Evolutionary conservation across 768 basidiomycete species (phyloP), one percentile per base, ranked within the genome.

Genomic region (Filobasidium floriforme): DNA sequence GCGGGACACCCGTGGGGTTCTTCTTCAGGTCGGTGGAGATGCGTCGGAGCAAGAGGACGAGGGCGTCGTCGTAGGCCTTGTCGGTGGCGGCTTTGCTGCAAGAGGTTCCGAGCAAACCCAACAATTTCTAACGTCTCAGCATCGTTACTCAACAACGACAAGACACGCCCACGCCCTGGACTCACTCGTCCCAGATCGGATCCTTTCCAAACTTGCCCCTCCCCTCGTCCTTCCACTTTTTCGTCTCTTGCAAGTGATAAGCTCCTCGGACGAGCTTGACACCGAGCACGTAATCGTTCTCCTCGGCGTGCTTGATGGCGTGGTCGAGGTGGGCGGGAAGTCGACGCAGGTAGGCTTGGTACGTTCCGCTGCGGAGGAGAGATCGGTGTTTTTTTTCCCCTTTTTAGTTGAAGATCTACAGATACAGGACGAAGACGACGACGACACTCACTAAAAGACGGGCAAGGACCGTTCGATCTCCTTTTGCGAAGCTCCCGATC

Each of bases 201-300:
- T 75, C 77, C 28, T 72, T 63, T 41, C 77, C 77, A n/a, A 46
- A 41, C 52, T 63, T 62, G 1, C 64, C 60, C 55, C 75, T 62
- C 18, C 71, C 70, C 41, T 78, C 77, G 14, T 71, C 62, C 49
- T 68, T 70, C 77, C 77, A 78, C 65, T 72, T 73, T 61, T 74
- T 69, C 24, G 73, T 54, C 73, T 96, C 92, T 65, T 88, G 84
- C 0, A 85, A 82, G 73, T 92, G 90, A 77, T 97, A 97, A 1
- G 92, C 92, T 0, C 92, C 92, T 26, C 92, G 85, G 37, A 96
- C 92, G 59, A 97, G 87, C 78, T 96, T 97, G 63, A 91, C 86
- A 11, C 92, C 92, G 0, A 94, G 82, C 0, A 88, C 82, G 74
- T 89, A 94, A 43, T 84, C 82, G 68, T 86, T 81, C 60, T 75